Evolutionary conservation across 257 asterid genomes (phyloP), one percentile per base, ranked within the genome.

Genomic region (Coffea canephora): DNA sequence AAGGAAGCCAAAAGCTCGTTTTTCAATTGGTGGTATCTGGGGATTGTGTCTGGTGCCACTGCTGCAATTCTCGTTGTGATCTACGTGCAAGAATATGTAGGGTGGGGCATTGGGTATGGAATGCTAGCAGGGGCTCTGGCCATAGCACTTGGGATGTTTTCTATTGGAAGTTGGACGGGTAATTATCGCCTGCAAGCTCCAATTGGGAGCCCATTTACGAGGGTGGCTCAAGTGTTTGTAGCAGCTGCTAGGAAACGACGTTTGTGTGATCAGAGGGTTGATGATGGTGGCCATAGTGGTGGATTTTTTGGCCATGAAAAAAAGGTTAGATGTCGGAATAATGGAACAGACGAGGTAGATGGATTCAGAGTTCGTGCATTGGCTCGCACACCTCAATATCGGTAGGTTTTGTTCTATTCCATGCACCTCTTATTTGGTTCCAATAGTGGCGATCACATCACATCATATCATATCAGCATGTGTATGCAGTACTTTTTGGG

Each of bases 1-100:
- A 87, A 86, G 78, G 83, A 46, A 65, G 88, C 88, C 0, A 92
- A 90, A 81, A 84, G 90, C 59, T 90, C 95, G 10, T 90, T 92
- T 87, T 92, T 92, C 92, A 92, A 92, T 82, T 90, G 95, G 97
- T 92, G 97, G 97, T 90, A 92, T 83, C 82, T 88, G 39, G 97
- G 97, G 2, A 86, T 90, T 21, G 93, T 89, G 12, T 70, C 69
- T 71, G 97, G 94, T 46, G 90, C 93, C 85, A 80, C 92, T 27
- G 21, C 89, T 1, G 90, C 95, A 11, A 75, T 88, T 25, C 71
- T 91, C 79, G 92, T 90, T 66, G 89, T 88, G n/a, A 89, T 90
- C 66, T 92, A 90, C 85, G 90, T 92, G 39, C 88, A 92, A 83
- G 95, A 89, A 3, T 76, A 82, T 14, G 88, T 92, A 7, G 90